Conservation (phyloP, 805 yeast genomes). For the Blastobotrys americana region DNA sequence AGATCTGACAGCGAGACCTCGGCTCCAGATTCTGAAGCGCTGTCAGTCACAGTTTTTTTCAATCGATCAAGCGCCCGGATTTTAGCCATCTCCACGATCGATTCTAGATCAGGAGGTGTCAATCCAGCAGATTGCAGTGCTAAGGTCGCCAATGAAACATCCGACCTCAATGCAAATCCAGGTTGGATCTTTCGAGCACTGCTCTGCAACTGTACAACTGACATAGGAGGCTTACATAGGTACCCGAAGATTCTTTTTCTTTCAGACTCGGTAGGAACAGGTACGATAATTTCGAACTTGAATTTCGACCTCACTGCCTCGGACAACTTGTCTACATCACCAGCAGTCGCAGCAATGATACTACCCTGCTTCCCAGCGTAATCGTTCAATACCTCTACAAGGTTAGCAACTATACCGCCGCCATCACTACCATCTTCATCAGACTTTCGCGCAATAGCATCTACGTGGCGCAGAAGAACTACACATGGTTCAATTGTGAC, state of each 20-base stretch:
- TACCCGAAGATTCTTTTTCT: conserved; percentile 55
- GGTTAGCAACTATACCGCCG: conserved; percentile 36
- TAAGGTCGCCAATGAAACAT: conserved; percentile 49
- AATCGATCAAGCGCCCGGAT: conserved; percentile 47
- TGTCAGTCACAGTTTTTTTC: too few species aligned
- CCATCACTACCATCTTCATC: conserved; percentile 50
- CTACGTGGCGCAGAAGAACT: conserved; percentile 65
- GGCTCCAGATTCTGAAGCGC: conserved; percentile 18
- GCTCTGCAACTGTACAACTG: not conserved
- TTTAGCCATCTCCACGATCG: conserved; percentile 64
- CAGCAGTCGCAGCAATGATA: conserved; percentile 60
- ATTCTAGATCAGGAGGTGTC: conserved; percentile 70
- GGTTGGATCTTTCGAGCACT: too few species aligned
- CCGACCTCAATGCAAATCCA: conserved; percentile 33
- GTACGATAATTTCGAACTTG: conserved; percentile 68
- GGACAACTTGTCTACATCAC: conserved; percentile 62
- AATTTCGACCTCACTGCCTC: conserved; percentile 58
- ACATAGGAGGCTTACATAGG: conserved; percentile 25
- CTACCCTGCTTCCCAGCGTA: conserved; percentile 40
- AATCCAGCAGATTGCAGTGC: conserved; percentile 90
- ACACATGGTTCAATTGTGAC: conserved; percentile 40
- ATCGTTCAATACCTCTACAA: conserved; percentile 52
- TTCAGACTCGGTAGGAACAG: conserved; percentile 75
- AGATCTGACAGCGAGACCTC: conserved; percentile 29
- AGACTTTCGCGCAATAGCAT: conserved; percentile 57